A percentile compares a stretch with the other conserved stretches of the same genome.
These are phyloP conservation scores for Vanderwaltozyma yarrowii DNA, from an alignment of 805 yeast genomes.

Conservation along the genomic window DNA sequence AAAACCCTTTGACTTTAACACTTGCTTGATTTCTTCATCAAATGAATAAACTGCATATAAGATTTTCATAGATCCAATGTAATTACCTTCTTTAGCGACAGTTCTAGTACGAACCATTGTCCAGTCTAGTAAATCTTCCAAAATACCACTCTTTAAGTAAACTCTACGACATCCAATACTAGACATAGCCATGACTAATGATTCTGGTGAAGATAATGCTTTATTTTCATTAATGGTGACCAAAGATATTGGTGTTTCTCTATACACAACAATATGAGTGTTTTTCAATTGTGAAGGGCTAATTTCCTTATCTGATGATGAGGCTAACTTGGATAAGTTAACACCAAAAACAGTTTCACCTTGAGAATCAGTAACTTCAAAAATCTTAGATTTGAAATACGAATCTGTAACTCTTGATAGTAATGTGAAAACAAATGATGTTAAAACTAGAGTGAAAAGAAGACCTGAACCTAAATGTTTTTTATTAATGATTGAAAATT, in stretches of 20 bases:
- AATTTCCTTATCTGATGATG: not conserved
- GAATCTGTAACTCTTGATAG: slow-evolving; percentile 38
- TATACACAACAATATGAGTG: slow-evolving; percentile 48
- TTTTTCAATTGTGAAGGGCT: slow-evolving; percentile 24
- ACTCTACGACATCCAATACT: slow-evolving; percentile 59
- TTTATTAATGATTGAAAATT: slow-evolving; percentile 17
- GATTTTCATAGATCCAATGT: slow-evolving; percentile 30
- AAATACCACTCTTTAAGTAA: slow-evolving; percentile 52
- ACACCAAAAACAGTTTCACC: slow-evolving; percentile 39
- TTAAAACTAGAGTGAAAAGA: slow-evolving; percentile 31
- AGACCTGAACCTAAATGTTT: slow-evolving; percentile 27
- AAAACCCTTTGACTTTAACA: slow-evolving; percentile 37
- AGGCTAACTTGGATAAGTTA: slow-evolving; percentile 25
- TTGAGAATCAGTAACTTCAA: slow-evolving; percentile 27
- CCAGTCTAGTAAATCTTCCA: slow-evolving; percentile 55
- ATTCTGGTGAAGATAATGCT: slow-evolving; percentile 32
- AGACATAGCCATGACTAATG: slow-evolving; percentile 43
- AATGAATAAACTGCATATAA: slow-evolving; percentile 42
- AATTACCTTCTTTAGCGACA: slow-evolving; percentile 28
- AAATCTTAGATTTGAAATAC: slow-evolving; percentile 34
- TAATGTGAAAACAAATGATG: slow-evolving; percentile 33
- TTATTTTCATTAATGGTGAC: slow-evolving; percentile 36
- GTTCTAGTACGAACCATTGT: slow-evolving; percentile 38
- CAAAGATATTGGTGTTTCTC: slow-evolving; percentile 64
- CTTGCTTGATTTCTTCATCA: slow-evolving; percentile 33